Evolutionary conservation across 495 filamentous ascomycete species (phyloP).

Genomic region (Thermochaetoides thermophila): DNA sequence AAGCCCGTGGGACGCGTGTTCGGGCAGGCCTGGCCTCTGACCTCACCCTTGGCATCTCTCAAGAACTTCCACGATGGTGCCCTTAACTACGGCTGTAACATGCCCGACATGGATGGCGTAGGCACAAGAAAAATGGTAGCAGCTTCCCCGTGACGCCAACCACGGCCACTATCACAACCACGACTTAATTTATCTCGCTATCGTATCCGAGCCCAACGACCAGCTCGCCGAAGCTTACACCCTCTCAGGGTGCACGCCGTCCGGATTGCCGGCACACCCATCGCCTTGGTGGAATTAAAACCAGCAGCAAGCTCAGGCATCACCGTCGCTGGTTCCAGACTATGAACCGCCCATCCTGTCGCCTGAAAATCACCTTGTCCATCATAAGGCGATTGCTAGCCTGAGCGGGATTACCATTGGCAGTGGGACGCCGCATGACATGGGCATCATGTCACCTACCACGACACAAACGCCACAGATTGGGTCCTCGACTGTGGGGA

Average conservation of each 20-base stretch:
- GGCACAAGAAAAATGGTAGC: no score
- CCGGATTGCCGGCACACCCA: constrained; percentile 4
- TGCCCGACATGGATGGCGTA: no score
- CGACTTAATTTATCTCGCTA: constrained; percentile 7
- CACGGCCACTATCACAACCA: not conserved
- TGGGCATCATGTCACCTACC: no score
- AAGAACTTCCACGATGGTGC: no score
- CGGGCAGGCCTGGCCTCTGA: constrained; percentile 16
- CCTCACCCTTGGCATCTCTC: constrained; percentile 15
- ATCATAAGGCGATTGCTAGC: constrained; percentile 7
- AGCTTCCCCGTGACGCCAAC: not conserved
- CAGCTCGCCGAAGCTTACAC: no score
- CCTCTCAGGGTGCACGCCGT: not conserved
- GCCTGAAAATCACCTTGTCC: constrained; percentile 8
- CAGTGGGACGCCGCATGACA: no score
- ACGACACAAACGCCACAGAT: no score
- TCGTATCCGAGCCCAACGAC: not conserved
- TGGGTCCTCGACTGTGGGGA: no score
- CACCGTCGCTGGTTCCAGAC: not conserved
- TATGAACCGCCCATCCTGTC: constrained; percentile 1
- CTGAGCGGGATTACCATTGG: no score
- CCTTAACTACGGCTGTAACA: no score
- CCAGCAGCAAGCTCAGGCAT: not conserved
- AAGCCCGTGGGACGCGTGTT: constrained; percentile 16
- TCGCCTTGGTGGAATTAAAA: constrained; percentile 1